Evolutionary conservation across 805 yeast species (phyloP), one percentile per base, ranked within the genome.

Genomic region (Ogataea ramenticola): DNA sequence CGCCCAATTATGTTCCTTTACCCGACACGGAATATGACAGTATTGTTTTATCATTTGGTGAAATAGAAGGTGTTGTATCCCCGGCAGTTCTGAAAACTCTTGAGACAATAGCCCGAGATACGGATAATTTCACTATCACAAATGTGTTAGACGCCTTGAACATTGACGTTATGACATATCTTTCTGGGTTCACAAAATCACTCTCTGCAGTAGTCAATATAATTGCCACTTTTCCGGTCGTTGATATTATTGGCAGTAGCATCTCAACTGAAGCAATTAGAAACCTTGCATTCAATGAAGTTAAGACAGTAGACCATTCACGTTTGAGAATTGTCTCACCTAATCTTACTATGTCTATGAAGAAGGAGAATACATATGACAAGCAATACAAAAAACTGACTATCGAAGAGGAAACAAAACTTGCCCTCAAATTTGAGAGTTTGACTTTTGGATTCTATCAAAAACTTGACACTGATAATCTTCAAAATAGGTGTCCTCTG

Each of bases 61-160:
- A 71, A 0, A 51, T 83, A 0, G 68, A 71, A 12, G 70, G 71
- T 0, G 66, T 66, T 29, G 49, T 75, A 0, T 67, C 80, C 2
- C 80, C 87, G 0, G 49, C 54, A 0, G 26, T 53, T 9, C 33
- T 54, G 0, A 36, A 47, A 11, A 48, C 51, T 8, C 15, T 54
- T 12, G 46, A 51, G 11, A 57, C 59, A 4, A 55, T 71, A 1
- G 26, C 77, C 0, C 62, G 72, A 1, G 63, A 60, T 1, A 52
- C 79, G 30, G 64, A 67, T 21, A 60, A 59, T 16, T 64, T 66
- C 15, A 65, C 73, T 2, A 56, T 79, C 30, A 71, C 70, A 10
- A 66, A 70, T 12, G 66, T 79, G 5, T 64, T 89, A 52, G 96
- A 90, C 58, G 58, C 59, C 16, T 61, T 88, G 15, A 95, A 90